Conservation (phyloP, 371 early-diverging fungal species). For the Rhizopus delemar region DNA sequence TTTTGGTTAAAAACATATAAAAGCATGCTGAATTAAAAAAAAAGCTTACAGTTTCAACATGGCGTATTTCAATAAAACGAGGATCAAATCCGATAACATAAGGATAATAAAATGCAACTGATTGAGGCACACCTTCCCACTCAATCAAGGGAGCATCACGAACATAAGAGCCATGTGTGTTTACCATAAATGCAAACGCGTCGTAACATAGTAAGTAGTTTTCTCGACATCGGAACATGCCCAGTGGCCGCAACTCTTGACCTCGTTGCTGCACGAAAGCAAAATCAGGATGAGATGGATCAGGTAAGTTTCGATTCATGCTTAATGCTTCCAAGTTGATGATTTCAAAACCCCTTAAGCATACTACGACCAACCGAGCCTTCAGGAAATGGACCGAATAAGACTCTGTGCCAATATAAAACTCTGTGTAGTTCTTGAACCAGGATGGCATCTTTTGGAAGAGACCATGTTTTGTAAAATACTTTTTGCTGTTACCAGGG, state of each 20-base stretch:
- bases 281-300: conserved; percentile 38
- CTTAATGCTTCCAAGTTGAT: conserved; percentile 79
- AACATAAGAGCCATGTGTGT: conserved; percentile 53
- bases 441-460: conserved; percentile 47
- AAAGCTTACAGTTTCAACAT: conserved; percentile 77
- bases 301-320: conserved; percentile 55
- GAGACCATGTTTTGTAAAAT: conserved; percentile 37
- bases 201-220: conserved; percentile 90
- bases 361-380: conserved; percentile 76
- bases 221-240: conserved; percentile 79
- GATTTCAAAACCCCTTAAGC: conserved; percentile 82
- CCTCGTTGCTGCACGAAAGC: conserved; percentile 38
- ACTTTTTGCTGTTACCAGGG: conserved; percentile 37
- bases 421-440: conserved; percentile 60
- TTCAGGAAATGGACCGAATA: conserved; percentile 72
- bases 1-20: background rate
- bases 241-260: conserved; percentile 64
- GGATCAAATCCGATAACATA: conserved; percentile 89
- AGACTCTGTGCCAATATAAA: conserved; percentile 82
- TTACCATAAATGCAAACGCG: conserved; percentile 89
- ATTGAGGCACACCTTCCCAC: conserved; percentile 64
- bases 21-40: background rate
- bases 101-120: conserved; percentile 72
- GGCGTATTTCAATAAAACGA: conserved; percentile 87
- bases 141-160: conserved; percentile 26